A percentile compares a stretch with the other conserved stretches of the same genome.
These are phyloP conservation scores for Colletotrichum filicis DNA, from an alignment of 2,329 filamentous ascomycete species.

Conservation along the genomic window DNA sequence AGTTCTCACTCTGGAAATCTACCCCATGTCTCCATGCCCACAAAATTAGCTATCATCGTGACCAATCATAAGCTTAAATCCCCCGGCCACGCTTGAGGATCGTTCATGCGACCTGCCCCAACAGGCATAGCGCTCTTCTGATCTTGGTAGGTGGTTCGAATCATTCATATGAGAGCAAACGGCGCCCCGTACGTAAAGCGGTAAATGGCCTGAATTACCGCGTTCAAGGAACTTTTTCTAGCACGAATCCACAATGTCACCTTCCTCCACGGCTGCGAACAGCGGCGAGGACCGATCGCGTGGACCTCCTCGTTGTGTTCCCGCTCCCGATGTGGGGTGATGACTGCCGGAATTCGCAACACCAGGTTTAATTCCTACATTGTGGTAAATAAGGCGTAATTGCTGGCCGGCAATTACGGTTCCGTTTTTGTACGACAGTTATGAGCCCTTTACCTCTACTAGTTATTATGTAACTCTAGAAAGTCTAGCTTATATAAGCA, in stretches of 20 bases:
- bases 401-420: no score
- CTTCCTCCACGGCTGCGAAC: constrained; percentile 2
- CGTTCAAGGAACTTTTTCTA: neutral
- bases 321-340: constrained; percentile 5
- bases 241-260: constrained; percentile 1
- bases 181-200: neutral
- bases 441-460: no score
- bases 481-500: no score
- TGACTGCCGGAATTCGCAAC: neutral
- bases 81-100: neutral
- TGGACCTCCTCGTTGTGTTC: constrained; percentile 6
- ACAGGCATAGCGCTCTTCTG: neutral
- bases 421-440: no score
- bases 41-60: neutral
- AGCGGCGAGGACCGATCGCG: neutral
- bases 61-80: neutral
- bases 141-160: neutral
- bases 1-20: neutral
- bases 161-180: neutral
- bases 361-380: neutral
- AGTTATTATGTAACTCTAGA: no score
- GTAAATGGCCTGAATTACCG: neutral
- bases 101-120: constrained; percentile 2
- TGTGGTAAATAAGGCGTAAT: no score
- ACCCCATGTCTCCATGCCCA: neutral